Evolutionary conservation across 2,329 filamentous ascomycete genomes (phyloP).

Genomic region (Penicillium sp.): DNA sequence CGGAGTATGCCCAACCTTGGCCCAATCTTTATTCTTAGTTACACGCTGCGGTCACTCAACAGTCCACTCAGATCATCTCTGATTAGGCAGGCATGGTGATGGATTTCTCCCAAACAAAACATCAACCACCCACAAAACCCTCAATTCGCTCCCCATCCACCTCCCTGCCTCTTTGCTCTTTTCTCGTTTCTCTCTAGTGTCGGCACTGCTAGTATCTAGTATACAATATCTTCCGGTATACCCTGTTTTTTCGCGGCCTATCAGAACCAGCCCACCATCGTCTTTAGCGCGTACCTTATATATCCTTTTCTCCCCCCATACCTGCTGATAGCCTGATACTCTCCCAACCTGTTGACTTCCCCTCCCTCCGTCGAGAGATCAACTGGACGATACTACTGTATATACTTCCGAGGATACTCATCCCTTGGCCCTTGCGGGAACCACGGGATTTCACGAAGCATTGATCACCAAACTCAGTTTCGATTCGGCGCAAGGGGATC

Average conservation of each 20-base stretch:
- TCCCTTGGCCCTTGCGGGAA: neutral
- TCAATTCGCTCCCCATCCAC: neutral
- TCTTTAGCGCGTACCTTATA: too few species aligned
- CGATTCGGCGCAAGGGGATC: neutral
- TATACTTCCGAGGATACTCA: neutral
- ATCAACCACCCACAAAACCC: neutral
- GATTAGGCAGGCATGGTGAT: neutral
- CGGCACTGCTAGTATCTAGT: too few species aligned
- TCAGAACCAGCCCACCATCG: too few species aligned
- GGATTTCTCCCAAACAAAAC: neutral
- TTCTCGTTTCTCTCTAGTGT: neutral
- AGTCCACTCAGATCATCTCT: neutral
- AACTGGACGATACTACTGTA: too few species aligned
- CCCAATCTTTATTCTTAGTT: conserved; percentile 1
- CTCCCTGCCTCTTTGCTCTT: neutral
- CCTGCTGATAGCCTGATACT: too few species aligned
- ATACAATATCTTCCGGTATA: too few species aligned
- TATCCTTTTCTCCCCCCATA: too few species aligned
- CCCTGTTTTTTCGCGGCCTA: too few species aligned
- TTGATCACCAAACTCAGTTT: neutral
- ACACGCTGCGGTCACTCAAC: neutral
- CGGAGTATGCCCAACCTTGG: conserved; percentile 16
- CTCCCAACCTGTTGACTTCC: too few species aligned
- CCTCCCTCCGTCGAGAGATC: too few species aligned
- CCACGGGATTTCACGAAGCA: too few species aligned